Conservation (phyloP, 1,284 basidiomycete species). For the Singerocomus inundabilis region DNA sequence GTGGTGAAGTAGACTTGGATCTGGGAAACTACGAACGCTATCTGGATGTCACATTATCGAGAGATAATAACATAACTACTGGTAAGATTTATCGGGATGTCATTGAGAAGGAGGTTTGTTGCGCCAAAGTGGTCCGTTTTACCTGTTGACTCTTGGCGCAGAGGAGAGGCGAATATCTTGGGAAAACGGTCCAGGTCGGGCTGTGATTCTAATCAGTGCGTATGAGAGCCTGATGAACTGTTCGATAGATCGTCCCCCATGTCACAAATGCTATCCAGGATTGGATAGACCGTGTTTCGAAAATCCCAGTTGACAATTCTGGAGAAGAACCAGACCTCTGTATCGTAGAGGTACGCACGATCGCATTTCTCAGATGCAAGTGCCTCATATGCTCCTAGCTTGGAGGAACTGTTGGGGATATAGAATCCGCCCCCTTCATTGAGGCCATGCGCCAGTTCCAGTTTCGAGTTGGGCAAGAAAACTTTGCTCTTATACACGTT, state of each 20-base stretch:
- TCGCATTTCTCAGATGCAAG: not conserved
- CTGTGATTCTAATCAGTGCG: not conserved
- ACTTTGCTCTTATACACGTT: slow-evolving; percentile 97
- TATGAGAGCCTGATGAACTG: slow-evolving; percentile 5
- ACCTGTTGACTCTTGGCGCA: slow-evolving; percentile 36
- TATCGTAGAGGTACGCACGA: slow-evolving; percentile 79
- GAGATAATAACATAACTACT: slow-evolving; percentile 98
- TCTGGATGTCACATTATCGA: slow-evolving; percentile 89
- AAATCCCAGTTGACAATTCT: slow-evolving; percentile 93
- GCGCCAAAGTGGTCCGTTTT: slow-evolving; percentile 4
- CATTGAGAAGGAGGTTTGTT: slow-evolving; percentile 92
- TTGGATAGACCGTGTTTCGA: slow-evolving; percentile 96
- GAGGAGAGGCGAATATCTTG: slow-evolving; percentile 95
- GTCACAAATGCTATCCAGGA: slow-evolving; percentile 97
- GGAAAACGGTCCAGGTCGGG: slow-evolving; percentile 89
- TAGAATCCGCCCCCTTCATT: slow-evolving; percentile 95
- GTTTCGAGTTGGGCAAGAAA: slow-evolving; percentile 95
- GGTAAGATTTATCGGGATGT: slow-evolving; percentile 98
- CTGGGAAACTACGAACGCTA: slow-evolving; percentile 99
- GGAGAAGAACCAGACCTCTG: slow-evolving; percentile 94
- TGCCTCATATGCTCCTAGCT: slow-evolving; percentile 51
- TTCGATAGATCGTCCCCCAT: slow-evolving; percentile 88
- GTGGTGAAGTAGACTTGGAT: slow-evolving; percentile 97
- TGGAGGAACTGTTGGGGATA: slow-evolving; percentile 95
- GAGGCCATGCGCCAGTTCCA: slow-evolving; percentile 99